These are phyloP conservation scores for Cerioporus squamosus DNA, from an alignment of 1,284 basidiomycete species.

Conservation along the genomic window DNA sequence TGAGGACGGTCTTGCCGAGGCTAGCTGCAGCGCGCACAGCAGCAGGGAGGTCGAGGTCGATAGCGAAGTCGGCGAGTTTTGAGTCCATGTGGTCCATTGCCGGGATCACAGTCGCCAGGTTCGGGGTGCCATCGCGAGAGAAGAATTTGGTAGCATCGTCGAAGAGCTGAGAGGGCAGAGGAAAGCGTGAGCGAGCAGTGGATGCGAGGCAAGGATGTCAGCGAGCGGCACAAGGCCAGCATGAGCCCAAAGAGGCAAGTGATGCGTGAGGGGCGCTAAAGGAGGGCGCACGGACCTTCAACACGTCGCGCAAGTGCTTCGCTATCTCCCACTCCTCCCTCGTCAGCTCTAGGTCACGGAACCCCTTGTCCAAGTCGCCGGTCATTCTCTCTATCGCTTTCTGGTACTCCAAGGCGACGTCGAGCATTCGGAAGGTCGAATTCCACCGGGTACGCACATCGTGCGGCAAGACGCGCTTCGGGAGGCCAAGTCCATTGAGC, in stretches of 20 bases:
- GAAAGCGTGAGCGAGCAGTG: background rate
- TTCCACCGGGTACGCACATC: conserved; percentile 42
- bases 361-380: conserved; percentile 11
- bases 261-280: too few species aligned
- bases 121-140: conserved; percentile 26
- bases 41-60: conserved; percentile 37
- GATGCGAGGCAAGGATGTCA: too few species aligned
- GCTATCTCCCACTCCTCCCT: conserved; percentile 27
- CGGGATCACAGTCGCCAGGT: conserved; percentile 36
- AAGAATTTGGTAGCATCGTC: conserved; percentile 34
- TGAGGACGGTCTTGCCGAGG: conserved; percentile 24
- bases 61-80: conserved; percentile 22
- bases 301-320: conserved; percentile 28
- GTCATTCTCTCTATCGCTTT: conserved; percentile 16
- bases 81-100: conserved; percentile 35
- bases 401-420: conserved; percentile 28
- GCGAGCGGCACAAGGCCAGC: too few species aligned
- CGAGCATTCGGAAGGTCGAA: conserved; percentile 39
- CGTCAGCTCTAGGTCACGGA: conserved; percentile 21
- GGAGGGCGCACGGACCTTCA: conserved; percentile 23
- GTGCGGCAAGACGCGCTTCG: conserved; percentile 29
- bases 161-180: conserved; percentile 18
- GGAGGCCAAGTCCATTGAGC: conserved; percentile 12
- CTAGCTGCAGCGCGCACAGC: conserved; percentile 30
- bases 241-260: too few species aligned